These are phyloP conservation scores for Psilocybe cyanescens DNA, from an alignment of 768 basidiomycete species.

Conservation along the genomic window DNA sequence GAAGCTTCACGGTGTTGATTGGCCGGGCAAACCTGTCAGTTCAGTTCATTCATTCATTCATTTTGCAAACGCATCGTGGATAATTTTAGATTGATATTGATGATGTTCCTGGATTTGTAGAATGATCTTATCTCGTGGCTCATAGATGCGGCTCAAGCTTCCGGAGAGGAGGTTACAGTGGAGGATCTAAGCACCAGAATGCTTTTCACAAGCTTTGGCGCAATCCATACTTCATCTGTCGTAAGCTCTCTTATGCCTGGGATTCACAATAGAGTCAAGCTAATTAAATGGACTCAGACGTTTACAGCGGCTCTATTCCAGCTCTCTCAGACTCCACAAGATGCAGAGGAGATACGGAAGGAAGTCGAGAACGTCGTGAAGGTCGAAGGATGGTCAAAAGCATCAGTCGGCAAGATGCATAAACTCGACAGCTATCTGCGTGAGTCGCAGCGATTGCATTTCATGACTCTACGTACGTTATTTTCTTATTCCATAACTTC, in stretches of 20 bases:
- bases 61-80: background rate
- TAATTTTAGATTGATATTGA: background rate
- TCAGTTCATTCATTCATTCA: background rate
- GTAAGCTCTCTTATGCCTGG: slow-evolving; percentile 28
- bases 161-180: slow-evolving; percentile 27
- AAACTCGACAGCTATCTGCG: slow-evolving; percentile 50
- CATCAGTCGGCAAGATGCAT: slow-evolving; percentile 39
- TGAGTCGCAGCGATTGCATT: slow-evolving; percentile 33
- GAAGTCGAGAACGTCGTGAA: slow-evolving; percentile 44
- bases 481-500: background rate
- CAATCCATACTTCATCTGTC: slow-evolving; percentile 45
- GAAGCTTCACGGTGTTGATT: slow-evolving; percentile 26
- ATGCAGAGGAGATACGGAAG: slow-evolving; percentile 38
- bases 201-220: slow-evolving; percentile 44
- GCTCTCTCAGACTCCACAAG: slow-evolving; percentile 38
- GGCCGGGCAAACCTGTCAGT: slow-evolving; percentile 33
- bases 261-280: background rate
- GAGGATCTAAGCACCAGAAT: slow-evolving; percentile 37
- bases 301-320: slow-evolving; percentile 40
- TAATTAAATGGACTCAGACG: slow-evolving; percentile 26
- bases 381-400: slow-evolving; percentile 41
- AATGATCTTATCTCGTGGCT: slow-evolving; percentile 54
- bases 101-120: slow-evolving; percentile 23
- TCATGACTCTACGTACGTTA: slow-evolving; percentile 10
- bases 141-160: slow-evolving; percentile 38